Base-by-base conservation (phyloP, 2,329 filamentous ascomycete species). In the Neofusicoccum sp. region DNA sequence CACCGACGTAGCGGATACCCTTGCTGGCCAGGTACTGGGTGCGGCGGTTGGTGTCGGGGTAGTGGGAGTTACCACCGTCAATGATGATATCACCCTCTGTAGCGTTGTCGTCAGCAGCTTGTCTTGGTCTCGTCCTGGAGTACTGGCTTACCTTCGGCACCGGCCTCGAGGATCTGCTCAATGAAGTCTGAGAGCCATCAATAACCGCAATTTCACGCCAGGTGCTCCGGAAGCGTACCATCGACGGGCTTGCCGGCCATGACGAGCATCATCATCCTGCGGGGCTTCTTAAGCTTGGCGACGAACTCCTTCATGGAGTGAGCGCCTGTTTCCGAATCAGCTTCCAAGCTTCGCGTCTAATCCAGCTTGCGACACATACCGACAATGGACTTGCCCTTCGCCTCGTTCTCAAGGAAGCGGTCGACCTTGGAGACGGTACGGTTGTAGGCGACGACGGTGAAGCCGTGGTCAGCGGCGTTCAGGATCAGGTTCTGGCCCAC, bases 61-160 rank as follows among this genome's bases (percentile, higher is more conserved):
- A 99, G 84, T 98, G 95, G 68, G 93, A 98, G 89, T 99, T 98
- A 73, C 92, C 95, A 78, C 95, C 95, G 75, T 99, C 95, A 73
- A 99, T 98, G 84, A 99, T 96, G 86, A 99, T 97, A 78, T 99
- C 95, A 36, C 60, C 60, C 9, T 41, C 58, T 58, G 9, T 40
- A 6, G 7, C 24, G 3, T n/a, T n/a, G 36, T 30, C 7, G 48
- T 44, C 14, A 47, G 43, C 20, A 40, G 34, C 14, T 34, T 11
- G 6, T 5, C 20, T 44, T 26, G 36, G 36, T 26, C 9, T n/a
- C 4, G 14, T 36, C 5, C 12, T 31, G 31, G 11, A 26, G 56
- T n/a, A 26, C 9, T 20, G 43, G 38, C 56, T 48, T 58, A 45
- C 48, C 69, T 66, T 75, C 73, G 61, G 68, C 70, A 57, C 73